A percentile compares a stretch with the other conserved stretches of the same genome.
Evolutionary conservation across 257 asterid species (phyloP).

Genomic region (Nicotiana attenuata): DNA sequence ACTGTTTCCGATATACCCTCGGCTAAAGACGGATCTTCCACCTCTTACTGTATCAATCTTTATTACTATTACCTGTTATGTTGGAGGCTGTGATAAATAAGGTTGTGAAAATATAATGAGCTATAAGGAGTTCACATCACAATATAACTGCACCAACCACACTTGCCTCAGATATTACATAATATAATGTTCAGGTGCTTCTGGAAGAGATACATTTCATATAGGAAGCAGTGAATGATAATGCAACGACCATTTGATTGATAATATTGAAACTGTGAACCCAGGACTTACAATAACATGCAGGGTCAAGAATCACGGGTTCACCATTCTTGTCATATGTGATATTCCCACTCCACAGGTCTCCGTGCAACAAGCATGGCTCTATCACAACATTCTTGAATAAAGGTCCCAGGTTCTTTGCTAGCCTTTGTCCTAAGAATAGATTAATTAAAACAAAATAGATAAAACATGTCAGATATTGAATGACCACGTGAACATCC

Average conservation of each 20-base stretch:
- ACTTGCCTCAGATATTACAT: background rate
- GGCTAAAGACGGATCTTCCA: background rate
- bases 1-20: too few relatives aligned
- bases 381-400: constrained; percentile 59
- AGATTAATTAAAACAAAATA: constrained; percentile 1
- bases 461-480: background rate
- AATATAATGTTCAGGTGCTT: background rate
- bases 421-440: constrained; percentile 63
- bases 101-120: background rate
- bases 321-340: constrained; percentile 75
- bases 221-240: background rate
- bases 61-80: background rate
- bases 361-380: constrained; percentile 95
- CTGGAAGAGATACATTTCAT: background rate
- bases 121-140: background rate
- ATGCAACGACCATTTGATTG: background rate
- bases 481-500: background rate
- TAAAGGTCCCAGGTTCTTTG: constrained; percentile 71
- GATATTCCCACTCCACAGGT: constrained; percentile 96
- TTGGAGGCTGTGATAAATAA: background rate
- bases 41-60: background rate
- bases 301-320: constrained; percentile 94
- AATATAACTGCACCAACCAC: background rate
- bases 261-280: background rate
- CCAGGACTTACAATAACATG: constrained; percentile 77